Percentiles rank a stretch among this genome's conserved stretches.
Conservation (phyloP, 1,284 basidiomycete species). For the Trichosporon faecale region DNA sequence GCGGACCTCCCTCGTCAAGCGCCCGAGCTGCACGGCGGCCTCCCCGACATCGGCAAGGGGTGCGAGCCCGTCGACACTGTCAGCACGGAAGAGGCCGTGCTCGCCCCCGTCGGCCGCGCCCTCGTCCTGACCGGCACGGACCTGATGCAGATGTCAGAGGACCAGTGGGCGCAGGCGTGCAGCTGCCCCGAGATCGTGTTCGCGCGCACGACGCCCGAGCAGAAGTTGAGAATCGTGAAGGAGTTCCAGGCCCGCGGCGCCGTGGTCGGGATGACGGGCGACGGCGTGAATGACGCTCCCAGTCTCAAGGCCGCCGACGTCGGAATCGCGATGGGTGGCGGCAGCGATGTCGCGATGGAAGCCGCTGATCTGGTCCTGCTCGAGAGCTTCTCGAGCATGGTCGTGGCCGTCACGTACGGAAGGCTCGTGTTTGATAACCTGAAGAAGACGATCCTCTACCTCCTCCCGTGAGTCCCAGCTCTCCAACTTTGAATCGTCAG, state of each 20-base stretch:
- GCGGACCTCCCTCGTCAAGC: conserved; percentile 33
- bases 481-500: too few species aligned
- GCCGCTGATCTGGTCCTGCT: conserved; percentile 52
- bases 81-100: neutral
- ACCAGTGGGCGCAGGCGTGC: conserved; percentile 58
- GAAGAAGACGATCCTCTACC: conserved; percentile 55
- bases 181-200: conserved; percentile 68
- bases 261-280: conserved; percentile 62
- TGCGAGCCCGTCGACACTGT: neutral
- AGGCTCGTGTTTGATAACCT: conserved; percentile 69
- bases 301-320: conserved; percentile 57
- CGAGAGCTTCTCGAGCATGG: conserved; percentile 51
- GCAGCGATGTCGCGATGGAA: conserved; percentile 53
- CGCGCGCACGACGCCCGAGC: conserved; percentile 68
- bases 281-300: conserved; percentile 70
- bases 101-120: conserved; percentile 27
- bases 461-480: conserved; percentile 34
- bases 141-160: conserved; percentile 55
- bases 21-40: conserved; percentile 28
- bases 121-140: conserved; percentile 60
- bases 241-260: conserved; percentile 59
- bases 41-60: conserved; percentile 46
- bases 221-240: conserved; percentile 68
- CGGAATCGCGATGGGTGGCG: conserved; percentile 56
- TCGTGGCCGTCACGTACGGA: conserved; percentile 57